phyloP scores from a whole-genome alignment of 176 grass and related monocot species.

The Panicum miliaceum region DNA sequence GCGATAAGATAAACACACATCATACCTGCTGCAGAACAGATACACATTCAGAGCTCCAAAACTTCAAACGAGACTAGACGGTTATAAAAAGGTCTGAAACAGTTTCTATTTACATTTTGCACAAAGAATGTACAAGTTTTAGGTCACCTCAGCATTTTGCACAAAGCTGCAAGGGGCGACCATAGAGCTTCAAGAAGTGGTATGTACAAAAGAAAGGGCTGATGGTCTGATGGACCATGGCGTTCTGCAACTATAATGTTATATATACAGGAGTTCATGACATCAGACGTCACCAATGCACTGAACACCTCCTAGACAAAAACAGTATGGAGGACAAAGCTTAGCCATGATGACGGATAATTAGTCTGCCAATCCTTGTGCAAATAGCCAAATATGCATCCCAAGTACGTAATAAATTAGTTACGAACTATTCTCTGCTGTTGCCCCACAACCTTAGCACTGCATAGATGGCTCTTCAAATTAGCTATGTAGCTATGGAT shows the following conservation, averaged over 20 bases:
- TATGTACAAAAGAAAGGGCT: slow-evolving; percentile 21
- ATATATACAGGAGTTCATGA: slow-evolving; percentile 7
- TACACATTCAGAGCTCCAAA: neutral
- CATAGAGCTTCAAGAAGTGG: neutral
- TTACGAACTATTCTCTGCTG: slow-evolving; percentile 38
- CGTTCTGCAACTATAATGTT: slow-evolving; percentile 18
- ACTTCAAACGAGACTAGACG: neutral
- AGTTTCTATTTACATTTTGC: slow-evolving; percentile 10
- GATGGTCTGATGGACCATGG: neutral
- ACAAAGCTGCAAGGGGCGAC: neutral
- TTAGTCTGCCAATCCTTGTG: slow-evolving; percentile 39
- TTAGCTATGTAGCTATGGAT: slow-evolving; percentile 61
- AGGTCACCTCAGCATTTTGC: neutral
- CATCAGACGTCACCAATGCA: slow-evolving; percentile 7
- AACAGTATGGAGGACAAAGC: slow-evolving; percentile 22
- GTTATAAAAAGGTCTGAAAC: neutral
- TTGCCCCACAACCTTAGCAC: slow-evolving; percentile 40
- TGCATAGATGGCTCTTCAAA: slow-evolving; percentile 60
- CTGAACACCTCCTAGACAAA: slow-evolving; percentile 38
- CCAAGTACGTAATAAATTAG: slow-evolving; percentile 32
- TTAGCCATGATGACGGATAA: slow-evolving; percentile 3
- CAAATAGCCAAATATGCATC: neutral
- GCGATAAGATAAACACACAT: neutral
- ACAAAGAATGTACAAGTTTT: slow-evolving; percentile 11
- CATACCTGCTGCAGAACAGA: neutral